Conservation (phyloP, 805 yeast genomes). For the Saccharomycopsis schoenii region DNA sequence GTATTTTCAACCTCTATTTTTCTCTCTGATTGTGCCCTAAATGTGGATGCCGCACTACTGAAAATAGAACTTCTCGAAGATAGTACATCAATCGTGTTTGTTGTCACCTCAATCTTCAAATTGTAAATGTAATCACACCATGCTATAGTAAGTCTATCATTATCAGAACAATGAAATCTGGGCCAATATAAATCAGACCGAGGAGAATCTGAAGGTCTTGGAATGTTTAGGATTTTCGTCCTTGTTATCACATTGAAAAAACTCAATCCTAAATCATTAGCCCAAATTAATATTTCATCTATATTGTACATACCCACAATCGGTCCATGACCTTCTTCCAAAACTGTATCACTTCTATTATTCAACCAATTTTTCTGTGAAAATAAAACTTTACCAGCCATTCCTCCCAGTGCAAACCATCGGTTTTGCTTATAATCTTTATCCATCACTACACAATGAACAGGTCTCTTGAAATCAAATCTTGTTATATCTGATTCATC, state of each 20-base stretch:
- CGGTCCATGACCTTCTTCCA: constrained; percentile 58
- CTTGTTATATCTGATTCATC: constrained; percentile 59
- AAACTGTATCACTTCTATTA: constrained; percentile 53
- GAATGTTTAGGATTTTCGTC: constrained; percentile 39
- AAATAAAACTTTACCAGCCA: constrained; percentile 68
- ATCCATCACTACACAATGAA: constrained; percentile 78
- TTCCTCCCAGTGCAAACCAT: constrained; percentile 80
- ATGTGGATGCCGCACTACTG: constrained; percentile 44
- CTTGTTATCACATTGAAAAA: constrained; percentile 49
- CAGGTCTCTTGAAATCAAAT: constrained; percentile 77
- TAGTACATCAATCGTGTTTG: constrained; percentile 3
- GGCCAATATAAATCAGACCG: constrained; percentile 84
- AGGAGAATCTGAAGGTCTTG: constrained; percentile 45
- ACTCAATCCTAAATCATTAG: constrained; percentile 72
- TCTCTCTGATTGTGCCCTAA: constrained; percentile 35
- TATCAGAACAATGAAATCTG: constrained; percentile 53
- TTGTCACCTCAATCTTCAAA: constrained; percentile 35
- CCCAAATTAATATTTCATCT: constrained; percentile 67
- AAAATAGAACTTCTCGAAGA: constrained; percentile 33
- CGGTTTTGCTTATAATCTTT: constrained; percentile 51
- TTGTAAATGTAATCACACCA: constrained; percentile 81
- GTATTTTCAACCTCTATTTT: constrained; percentile 35
- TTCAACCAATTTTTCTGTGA: constrained; percentile 86
- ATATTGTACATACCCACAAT: constrained; percentile 57
- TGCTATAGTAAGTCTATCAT: constrained; percentile 59